These are phyloP conservation scores for Solanum appendiculatum DNA, from an alignment of 257 asterid genomes.

Conservation along the genomic window DNA sequence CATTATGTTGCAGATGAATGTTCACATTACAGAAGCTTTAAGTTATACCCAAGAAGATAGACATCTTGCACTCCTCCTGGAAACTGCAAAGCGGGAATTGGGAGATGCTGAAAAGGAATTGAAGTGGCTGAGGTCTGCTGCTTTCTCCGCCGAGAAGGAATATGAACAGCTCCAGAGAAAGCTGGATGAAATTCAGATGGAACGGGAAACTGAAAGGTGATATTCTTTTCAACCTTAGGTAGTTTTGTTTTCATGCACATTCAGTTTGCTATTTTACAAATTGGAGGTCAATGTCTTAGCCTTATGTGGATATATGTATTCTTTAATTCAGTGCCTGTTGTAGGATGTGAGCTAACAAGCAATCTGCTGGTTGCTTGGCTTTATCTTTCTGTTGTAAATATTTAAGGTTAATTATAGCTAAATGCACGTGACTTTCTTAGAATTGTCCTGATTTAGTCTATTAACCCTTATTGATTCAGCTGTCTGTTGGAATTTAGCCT, in stretches of 20 bases:
- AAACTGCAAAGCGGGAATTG: conserved; percentile 69
- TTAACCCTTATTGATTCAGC: background rate
- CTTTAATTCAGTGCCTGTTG: background rate
- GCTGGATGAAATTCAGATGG: conserved; percentile 57
- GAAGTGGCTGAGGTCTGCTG: conserved; percentile 76
- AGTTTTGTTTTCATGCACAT: background rate
- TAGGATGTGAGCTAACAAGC: background rate
- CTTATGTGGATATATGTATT: background rate
- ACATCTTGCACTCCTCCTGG: conserved; percentile 47
- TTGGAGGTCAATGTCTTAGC: background rate
- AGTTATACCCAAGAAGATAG: conserved; percentile 62
- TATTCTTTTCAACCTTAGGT: background rate
- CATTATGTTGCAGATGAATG: conserved; percentile 55
- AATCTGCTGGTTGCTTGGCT: background rate
- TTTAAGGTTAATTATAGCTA: background rate
- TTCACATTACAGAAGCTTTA: conserved; percentile 49
- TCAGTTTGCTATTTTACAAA: background rate
- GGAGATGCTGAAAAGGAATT: conserved; percentile 90
- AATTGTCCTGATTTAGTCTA: background rate
- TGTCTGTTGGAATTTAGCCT: background rate
- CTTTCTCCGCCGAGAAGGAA: conserved; percentile 72
- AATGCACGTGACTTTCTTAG: background rate
- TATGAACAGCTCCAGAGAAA: conserved; percentile 79
- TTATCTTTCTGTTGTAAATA: background rate
- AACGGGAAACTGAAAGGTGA: conserved; percentile 69